Conservation (phyloP, 768 basidiomycete genomes). For the Mrakia blollopis region DNA sequence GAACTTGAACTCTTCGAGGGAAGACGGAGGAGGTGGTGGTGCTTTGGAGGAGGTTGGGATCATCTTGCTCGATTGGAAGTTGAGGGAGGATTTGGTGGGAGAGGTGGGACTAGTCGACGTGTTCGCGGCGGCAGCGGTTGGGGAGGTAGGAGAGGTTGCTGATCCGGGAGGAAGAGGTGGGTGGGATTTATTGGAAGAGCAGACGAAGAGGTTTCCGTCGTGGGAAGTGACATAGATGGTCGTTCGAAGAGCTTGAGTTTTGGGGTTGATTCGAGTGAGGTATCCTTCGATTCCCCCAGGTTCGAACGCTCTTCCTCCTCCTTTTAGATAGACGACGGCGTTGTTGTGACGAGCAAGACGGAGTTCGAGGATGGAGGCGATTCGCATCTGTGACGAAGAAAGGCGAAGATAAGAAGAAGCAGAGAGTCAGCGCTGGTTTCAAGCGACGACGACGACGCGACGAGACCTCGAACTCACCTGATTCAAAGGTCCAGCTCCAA, state of each 20-base stretch:
- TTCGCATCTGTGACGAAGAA: not conserved
- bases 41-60: not conserved
- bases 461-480: slow-evolving; percentile 6
- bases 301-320: not conserved
- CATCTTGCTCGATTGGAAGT: not conserved
- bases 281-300: slow-evolving; percentile 30
- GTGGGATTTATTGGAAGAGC: slow-evolving; percentile 23
- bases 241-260: slow-evolving; percentile 20
- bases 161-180: slow-evolving; percentile 4
- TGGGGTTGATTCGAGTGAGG: slow-evolving; percentile 25
- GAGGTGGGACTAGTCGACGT: not conserved
- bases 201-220: slow-evolving; percentile 24
- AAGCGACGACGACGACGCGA: not conserved
- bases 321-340: slow-evolving; percentile 14
- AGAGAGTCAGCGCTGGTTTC: not conserved
- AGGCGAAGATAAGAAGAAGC: not conserved
- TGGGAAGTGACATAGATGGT: slow-evolving; percentile 25
- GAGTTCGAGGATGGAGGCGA: slow-evolving; percentile 21
- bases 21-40: slow-evolving; percentile 17
- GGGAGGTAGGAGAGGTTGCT: not conserved
- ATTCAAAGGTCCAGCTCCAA: slow-evolving; percentile 24
- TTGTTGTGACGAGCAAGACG: slow-evolving; percentile 24
- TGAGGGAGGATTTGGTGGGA: not conserved
- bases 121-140: not conserved
- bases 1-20: slow-evolving; percentile 35